Percentiles rank a stretch among this genome's conserved stretches.
Conservation (phyloP, 2,329 filamentous ascomycete species). For the Sporothrix luriei region DNA sequence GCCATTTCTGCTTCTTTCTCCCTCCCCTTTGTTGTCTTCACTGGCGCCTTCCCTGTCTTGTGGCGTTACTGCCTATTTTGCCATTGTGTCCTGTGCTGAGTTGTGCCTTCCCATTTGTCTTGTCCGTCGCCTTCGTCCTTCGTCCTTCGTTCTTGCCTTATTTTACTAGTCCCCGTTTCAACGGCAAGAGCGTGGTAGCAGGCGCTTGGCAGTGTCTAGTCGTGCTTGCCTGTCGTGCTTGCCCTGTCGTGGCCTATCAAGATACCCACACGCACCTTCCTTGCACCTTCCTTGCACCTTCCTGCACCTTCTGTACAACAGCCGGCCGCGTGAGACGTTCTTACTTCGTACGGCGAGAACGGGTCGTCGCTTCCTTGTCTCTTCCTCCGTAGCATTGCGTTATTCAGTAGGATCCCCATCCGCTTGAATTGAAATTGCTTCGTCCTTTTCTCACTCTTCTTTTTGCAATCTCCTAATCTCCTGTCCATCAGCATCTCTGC, state of each 20-base stretch:
- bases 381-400: background rate
- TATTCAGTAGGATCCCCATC: background rate
- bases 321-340: too few species aligned
- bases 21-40: too few species aligned
- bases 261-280: conserved; percentile 18
- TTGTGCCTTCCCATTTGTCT: background rate
- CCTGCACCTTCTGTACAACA: too few species aligned
- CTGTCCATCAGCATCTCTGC: too few species aligned
- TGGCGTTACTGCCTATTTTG: background rate
- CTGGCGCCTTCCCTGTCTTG: background rate
- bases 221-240: too few species aligned
- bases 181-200: too few species aligned
- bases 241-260: background rate
- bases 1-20: too few species aligned
- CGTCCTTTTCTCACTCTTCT: background rate
- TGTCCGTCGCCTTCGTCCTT: too few species aligned
- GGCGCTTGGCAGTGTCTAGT: too few species aligned
- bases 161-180: background rate
- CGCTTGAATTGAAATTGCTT: background rate
- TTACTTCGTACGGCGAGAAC: too few species aligned
- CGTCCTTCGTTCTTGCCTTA: background rate
- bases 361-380: background rate
- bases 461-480: too few species aligned
- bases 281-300: too few species aligned
- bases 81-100: background rate